A percentile compares a stretch with the other conserved stretches of the same genome.
These are phyloP conservation scores for Laburnicola sp. DNA, from an alignment of 2,329 filamentous ascomycete species.

Conservation along the genomic window DNA sequence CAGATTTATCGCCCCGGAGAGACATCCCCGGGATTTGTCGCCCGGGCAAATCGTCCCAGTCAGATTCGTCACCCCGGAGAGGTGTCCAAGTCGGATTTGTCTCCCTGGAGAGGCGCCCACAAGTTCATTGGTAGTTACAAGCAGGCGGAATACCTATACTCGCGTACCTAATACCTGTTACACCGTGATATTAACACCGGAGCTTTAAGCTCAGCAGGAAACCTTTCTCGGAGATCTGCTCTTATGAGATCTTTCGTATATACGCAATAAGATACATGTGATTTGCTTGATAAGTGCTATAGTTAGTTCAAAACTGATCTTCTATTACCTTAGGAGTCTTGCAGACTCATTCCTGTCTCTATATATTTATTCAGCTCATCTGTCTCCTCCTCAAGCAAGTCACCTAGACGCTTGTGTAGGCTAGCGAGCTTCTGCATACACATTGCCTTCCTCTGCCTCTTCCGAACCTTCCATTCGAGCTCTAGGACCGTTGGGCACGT, in stretches of 20 bases:
- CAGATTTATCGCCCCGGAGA: no score
- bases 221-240: neutral
- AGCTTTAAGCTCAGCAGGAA: neutral
- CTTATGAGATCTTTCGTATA: neutral
- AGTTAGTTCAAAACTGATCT: constrained; percentile 1
- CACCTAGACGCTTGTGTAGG: constrained; percentile 14
- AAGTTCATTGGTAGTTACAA: neutral
- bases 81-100: no score
- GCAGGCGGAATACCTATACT: neutral
- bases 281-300: neutral
- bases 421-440: constrained; percentile 13
- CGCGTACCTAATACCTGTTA: neutral
- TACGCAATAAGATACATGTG: neutral
- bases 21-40: no score
- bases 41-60: no score
- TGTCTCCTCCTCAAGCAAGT: constrained; percentile 13
- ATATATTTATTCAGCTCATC: constrained; percentile 14
- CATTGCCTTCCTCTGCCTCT: constrained; percentile 15
- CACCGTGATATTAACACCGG: neutral
- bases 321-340: constrained; percentile 11
- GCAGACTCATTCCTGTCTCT: constrained; percentile 8
- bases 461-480: constrained; percentile 11
- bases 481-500: constrained; percentile 10
- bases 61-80: no score
- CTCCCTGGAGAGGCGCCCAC: no score